A percentile compares a stretch with the other conserved stretches of the same genome.
Conservation (phyloP, 257 asterid genomes). For the Solanum okadae region DNA sequence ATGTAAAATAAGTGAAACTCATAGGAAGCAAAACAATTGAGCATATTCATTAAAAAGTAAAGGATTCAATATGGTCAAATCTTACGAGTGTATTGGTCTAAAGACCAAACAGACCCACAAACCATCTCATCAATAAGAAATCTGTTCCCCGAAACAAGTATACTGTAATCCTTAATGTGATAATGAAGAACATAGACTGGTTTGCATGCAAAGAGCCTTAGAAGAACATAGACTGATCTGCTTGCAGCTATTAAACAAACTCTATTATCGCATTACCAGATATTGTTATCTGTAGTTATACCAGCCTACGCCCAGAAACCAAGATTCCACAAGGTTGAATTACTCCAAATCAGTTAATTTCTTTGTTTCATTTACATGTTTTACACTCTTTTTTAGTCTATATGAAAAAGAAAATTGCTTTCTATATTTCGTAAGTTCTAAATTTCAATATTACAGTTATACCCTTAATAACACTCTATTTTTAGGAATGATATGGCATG, state of each 20-base stretch:
- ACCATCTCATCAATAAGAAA: not conserved
- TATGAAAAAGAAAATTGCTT: not conserved
- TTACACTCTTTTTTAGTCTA: not conserved
- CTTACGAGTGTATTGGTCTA: not conserved
- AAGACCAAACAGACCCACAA: not conserved
- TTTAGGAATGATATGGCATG: not conserved
- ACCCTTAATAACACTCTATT: not conserved
- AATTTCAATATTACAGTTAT: not conserved
- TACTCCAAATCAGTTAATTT: not conserved
- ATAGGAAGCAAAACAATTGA: not conserved
- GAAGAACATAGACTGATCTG: not conserved
- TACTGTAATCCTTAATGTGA: not conserved
- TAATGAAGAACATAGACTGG: not conserved
- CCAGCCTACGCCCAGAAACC: not conserved
- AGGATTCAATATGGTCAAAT: not conserved
- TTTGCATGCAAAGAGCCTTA: not conserved
- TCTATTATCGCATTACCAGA: not conserved
- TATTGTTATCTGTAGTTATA: not conserved
- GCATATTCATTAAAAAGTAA: not conserved
- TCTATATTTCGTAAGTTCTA: not conserved
- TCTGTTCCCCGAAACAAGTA: not conserved
- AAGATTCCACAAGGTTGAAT: not conserved
- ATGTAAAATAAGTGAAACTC: not conserved
- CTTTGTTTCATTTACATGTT: not conserved
- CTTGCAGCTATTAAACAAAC: not conserved